Conservation (phyloP, 2,329 filamentous ascomycete genomes). For the Neoarthrinium moseri region DNA sequence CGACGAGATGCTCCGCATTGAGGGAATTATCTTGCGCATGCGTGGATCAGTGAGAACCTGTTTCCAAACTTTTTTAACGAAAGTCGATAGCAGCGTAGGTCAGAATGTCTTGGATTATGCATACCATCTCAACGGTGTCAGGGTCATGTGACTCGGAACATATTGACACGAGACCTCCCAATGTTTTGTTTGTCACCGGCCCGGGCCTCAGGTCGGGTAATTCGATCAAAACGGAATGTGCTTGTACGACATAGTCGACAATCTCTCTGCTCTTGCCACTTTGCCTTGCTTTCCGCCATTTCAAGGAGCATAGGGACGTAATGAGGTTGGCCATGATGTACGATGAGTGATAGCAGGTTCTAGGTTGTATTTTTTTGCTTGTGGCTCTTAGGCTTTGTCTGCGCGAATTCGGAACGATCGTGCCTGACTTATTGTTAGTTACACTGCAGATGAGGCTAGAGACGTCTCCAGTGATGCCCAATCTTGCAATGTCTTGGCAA, state of each 20-base stretch:
- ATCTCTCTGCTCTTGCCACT: background rate
- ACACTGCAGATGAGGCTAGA: background rate
- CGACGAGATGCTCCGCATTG: slow-evolving; percentile 40
- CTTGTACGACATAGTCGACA: background rate
- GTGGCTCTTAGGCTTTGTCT: background rate
- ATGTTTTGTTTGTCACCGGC: background rate
- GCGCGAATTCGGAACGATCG: background rate
- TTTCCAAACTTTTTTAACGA: too few relatives aligned
- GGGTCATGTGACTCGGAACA: slow-evolving; percentile 5
- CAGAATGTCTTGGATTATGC: background rate
- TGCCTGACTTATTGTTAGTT: background rate
- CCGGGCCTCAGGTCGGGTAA: slow-evolving; percentile 1
- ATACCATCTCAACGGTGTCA: background rate
- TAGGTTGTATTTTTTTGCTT: background rate
- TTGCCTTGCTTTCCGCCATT: background rate
- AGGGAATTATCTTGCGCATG: slow-evolving; percentile 30
- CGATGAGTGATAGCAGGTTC: background rate
- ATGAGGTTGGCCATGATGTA: background rate
- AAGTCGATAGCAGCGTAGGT: too few relatives aligned
- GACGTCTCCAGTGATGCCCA: background rate
- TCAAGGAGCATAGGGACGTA: background rate
- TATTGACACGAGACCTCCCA: background rate
- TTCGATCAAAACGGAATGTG: background rate
- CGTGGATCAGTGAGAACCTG: slow-evolving; percentile 32
- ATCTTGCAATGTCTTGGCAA: background rate